A percentile compares a stretch with the other conserved stretches of the same genome.
Conservation (phyloP, 2,329 filamentous ascomycete species). For the Coniochaeta sp. region DNA sequence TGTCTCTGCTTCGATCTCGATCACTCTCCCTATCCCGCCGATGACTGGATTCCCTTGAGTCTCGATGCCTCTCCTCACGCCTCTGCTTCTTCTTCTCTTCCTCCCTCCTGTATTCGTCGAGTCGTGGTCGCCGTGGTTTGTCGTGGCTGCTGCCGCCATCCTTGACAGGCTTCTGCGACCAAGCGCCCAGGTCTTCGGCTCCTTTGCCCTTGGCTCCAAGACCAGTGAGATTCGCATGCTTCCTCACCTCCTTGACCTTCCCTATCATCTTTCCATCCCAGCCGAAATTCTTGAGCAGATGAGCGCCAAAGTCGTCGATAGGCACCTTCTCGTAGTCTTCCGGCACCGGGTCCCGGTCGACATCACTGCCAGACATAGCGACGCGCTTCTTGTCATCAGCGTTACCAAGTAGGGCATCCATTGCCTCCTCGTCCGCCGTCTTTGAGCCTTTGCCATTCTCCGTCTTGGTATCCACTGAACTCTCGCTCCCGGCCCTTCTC, state of each 20-base stretch:
- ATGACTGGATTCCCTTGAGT: background rate
- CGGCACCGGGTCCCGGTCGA: slow-evolving; percentile 61
- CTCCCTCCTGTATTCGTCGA: slow-evolving; percentile 42
- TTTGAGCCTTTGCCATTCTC: slow-evolving; percentile 6
- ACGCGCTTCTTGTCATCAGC: slow-evolving; percentile 29
- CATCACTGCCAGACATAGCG: slow-evolving; percentile 57
- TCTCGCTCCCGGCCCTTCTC: slow-evolving; percentile 32
- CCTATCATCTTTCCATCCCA: slow-evolving; percentile 68
- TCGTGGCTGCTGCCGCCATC: slow-evolving; percentile 27
- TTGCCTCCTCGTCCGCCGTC: slow-evolving; percentile 43
- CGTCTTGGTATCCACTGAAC: slow-evolving; percentile 16
- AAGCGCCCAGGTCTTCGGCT: slow-evolving; percentile 67
- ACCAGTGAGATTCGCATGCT: slow-evolving; percentile 73
- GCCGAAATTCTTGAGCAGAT: slow-evolving; percentile 86
- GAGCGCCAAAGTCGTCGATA: slow-evolving; percentile 90
- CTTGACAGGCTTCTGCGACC: slow-evolving; percentile 63
- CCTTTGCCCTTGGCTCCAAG: slow-evolving; percentile 79
- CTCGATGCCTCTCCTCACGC: slow-evolving; percentile 27
- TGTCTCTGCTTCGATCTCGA: slow-evolving; percentile 21
- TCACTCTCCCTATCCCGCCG: slow-evolving; percentile 32
- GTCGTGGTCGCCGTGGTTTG: slow-evolving; percentile 31
- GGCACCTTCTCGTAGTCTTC: slow-evolving; percentile 85
- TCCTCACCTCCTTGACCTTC: slow-evolving; percentile 58
- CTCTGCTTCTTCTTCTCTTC: slow-evolving; percentile 34
- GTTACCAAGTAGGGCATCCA: slow-evolving; percentile 59